Conservation (phyloP, 1,139 yeast genomes). For the Saccharomyces hybrid region DNA sequence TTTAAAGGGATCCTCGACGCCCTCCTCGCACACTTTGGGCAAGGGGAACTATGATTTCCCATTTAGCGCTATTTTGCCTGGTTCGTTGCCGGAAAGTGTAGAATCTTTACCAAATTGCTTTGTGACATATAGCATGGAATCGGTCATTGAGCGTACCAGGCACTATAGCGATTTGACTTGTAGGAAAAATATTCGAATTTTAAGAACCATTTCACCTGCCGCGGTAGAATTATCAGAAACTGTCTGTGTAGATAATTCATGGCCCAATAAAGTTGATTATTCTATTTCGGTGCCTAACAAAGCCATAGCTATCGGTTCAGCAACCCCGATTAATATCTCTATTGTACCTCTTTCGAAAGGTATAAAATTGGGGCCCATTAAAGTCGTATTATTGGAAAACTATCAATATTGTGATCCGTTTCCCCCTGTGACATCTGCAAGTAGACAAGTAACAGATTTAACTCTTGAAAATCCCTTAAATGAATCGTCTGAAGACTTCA, state of each 20-base stretch:
- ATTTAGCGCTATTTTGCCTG: constrained; percentile 77
- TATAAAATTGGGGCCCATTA: constrained; percentile 62
- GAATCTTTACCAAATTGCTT: constrained; percentile 87
- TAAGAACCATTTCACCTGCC: constrained; percentile 82
- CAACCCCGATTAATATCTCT: constrained; percentile 59
- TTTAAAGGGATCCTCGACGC: neutral
- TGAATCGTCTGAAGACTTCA: neutral
- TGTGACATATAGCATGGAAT: constrained; percentile 68
- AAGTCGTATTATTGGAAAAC: constrained; percentile 59
- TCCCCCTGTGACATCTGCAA: constrained; percentile 43
- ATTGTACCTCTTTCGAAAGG: constrained; percentile 81
- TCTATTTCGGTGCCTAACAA: constrained; percentile 78
- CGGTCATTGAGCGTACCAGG: constrained; percentile 75
- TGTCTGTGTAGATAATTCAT: constrained; percentile 85
- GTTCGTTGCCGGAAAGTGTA: constrained; percentile 76
- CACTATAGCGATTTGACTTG: constrained; percentile 48
- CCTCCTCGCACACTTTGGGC: constrained; percentile 33
- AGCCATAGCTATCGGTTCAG: constrained; percentile 85
- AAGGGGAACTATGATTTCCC: constrained; percentile 90
- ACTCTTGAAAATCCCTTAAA: constrained; percentile 37
- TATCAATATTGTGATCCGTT: constrained; percentile 52
- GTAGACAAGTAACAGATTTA: constrained; percentile 44
- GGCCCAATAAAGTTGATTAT: constrained; percentile 94
- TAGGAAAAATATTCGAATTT: constrained; percentile 67
- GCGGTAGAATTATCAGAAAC: constrained; percentile 85